Percentiles rank a stretch among this genome's conserved stretches.
These are phyloP conservation scores for Petrea volubilis DNA, from an alignment of 257 asterid species.

Conservation along the genomic window DNA sequence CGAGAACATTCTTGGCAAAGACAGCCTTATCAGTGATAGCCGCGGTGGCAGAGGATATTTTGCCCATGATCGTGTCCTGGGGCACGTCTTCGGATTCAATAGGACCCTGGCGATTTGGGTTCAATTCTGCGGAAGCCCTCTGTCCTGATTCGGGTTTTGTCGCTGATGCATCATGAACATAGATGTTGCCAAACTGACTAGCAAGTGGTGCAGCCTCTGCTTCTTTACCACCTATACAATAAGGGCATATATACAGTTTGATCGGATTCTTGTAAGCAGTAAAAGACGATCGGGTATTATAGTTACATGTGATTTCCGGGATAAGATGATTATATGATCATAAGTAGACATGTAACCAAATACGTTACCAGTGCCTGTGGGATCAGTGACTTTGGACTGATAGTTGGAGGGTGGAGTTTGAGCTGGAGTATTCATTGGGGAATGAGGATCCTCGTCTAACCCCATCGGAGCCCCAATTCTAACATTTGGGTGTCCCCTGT, in stretches of 20 bases:
- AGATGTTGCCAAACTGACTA: slow-evolving; percentile 34
- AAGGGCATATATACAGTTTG: not conserved
- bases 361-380: slow-evolving; percentile 37
- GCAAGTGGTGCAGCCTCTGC: slow-evolving; percentile 37
- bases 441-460: slow-evolving; percentile 44
- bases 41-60: slow-evolving; percentile 34
- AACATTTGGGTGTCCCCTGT: not conserved
- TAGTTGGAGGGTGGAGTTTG: slow-evolving; percentile 34
- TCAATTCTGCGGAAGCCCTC: not conserved
- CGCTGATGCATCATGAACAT: slow-evolving; percentile 18
- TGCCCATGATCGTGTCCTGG: slow-evolving; percentile 25
- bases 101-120: slow-evolving; percentile 26
- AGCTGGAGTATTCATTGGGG: slow-evolving; percentile 18
- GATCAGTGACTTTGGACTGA: slow-evolving; percentile 50
- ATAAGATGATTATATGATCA: not conserved
- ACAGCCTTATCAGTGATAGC: slow-evolving; percentile 37
- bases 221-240: slow-evolving; percentile 42
- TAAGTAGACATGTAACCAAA: not conserved
- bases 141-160: not conserved
- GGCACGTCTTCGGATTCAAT: slow-evolving; percentile 29
- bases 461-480: slow-evolving; percentile 20
- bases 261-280: not conserved
- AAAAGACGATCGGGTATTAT: slow-evolving; percentile 20
- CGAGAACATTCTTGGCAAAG: slow-evolving; percentile 42
- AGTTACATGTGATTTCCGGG: not conserved